Percentiles rank a stretch among this genome's conserved stretches.
Evolutionary conservation across 768 basidiomycete genomes (phyloP).

Genomic region (Mycena rosella): DNA sequence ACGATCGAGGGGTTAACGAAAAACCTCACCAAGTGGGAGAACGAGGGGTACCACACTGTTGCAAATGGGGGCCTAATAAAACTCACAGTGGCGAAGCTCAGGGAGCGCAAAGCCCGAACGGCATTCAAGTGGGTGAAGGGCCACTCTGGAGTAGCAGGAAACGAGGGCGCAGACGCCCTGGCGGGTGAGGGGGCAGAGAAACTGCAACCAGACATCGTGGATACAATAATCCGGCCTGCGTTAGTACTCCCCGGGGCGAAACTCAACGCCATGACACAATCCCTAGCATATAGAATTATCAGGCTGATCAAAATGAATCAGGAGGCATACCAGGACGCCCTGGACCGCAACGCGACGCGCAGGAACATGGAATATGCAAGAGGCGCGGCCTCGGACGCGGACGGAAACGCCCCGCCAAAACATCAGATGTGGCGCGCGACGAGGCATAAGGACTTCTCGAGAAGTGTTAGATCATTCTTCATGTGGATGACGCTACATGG

Average conservation of each 20-base stretch:
- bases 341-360: background rate
- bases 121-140: no score
- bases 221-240: background rate
- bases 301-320: background rate
- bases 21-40: no score
- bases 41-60: no score
- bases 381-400: background rate
- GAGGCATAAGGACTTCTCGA: background rate
- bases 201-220: background rate
- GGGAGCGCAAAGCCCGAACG: no score
- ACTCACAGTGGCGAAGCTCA: no score
- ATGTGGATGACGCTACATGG: no score
- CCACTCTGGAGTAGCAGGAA: no score
- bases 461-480: no score
- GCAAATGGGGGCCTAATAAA: no score
- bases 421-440: background rate
- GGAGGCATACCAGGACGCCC: background rate
- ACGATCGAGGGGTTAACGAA: no score
- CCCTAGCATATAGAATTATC: background rate
- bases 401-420: background rate
- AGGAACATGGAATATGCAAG: background rate
- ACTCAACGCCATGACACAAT: background rate
- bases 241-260: background rate
- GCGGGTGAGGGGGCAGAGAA: background rate
- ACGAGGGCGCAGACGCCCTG: background rate